Conservation (phyloP, 176 grass and related monocot species). For the Eremochloa ophiuroides region DNA sequence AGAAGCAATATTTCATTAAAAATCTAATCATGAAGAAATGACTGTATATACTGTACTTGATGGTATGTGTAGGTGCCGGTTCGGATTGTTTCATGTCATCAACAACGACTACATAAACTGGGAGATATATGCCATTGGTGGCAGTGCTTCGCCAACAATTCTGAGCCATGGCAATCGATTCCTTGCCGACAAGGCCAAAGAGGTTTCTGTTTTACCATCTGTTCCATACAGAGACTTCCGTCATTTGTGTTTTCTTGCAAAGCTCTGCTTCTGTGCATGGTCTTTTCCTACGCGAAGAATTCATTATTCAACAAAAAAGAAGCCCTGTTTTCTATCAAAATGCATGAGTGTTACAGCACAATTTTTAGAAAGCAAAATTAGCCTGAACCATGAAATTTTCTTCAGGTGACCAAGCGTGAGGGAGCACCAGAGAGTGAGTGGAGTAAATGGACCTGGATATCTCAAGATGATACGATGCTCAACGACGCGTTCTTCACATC, state of each 20-base stretch:
- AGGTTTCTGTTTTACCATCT: conserved; percentile 7
- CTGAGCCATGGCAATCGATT: conserved; percentile 56
- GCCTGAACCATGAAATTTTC: not conserved
- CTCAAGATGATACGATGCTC: conserved; percentile 43
- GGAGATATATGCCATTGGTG: conserved; percentile 48
- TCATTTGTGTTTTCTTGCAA: not conserved
- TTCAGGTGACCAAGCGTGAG: conserved; percentile 52
- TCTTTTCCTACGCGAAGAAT: not conserved
- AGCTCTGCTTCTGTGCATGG: not conserved
- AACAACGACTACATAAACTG: conserved; percentile 62
- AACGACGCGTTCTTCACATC: conserved; percentile 51
- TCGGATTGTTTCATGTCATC: conserved; percentile 45
- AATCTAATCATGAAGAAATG: no score
- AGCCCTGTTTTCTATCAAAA: not conserved
- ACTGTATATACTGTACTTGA: not conserved
- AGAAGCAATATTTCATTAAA: not conserved
- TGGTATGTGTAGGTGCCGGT: conserved; percentile 38
- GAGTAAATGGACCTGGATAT: conserved; percentile 53
- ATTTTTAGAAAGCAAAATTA: not conserved
- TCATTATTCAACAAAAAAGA: not conserved
- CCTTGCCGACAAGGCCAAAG: conserved; percentile 29
- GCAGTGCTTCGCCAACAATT: conserved; percentile 40
- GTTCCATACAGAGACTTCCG: not conserved
- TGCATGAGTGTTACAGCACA: not conserved
- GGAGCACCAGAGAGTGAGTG: conserved; percentile 8